Conservation (phyloP, 306 rosid genomes). For the Rosa rugosa region DNA sequence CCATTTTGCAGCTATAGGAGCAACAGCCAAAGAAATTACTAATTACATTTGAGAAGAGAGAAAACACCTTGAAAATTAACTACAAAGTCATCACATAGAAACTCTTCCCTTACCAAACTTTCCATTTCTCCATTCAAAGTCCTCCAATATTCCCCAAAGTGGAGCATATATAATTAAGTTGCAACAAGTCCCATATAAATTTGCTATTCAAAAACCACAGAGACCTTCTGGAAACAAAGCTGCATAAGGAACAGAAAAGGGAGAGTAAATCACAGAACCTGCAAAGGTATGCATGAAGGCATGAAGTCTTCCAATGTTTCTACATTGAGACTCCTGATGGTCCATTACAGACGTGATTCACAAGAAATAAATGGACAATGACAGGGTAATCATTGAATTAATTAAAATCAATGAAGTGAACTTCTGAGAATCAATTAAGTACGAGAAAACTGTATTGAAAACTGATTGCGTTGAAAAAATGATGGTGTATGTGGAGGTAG, state of each 20-base stretch:
- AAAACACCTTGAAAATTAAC: conserved; percentile 67
- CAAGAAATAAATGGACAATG: conserved; percentile 64
- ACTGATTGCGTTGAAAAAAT: conserved; percentile 78
- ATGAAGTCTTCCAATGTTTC: conserved; percentile 30
- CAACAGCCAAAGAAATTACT: conserved; percentile 74
- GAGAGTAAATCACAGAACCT: conserved; percentile 78
- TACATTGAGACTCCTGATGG: conserved; percentile 44
- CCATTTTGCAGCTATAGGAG: conserved; percentile 26
- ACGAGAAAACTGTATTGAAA: conserved; percentile 75
- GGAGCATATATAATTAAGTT: conserved; percentile 49
- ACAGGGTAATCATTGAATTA: conserved; percentile 66
- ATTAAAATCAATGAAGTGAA: conserved; percentile 62
- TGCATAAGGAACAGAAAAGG: conserved; percentile 81
- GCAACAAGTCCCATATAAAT: conserved; percentile 73
- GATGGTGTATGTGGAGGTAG: conserved; percentile 82
- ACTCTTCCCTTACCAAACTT: conserved; percentile 49
- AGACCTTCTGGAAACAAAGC: conserved; percentile 70
- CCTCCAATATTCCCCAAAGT: conserved; percentile 54
- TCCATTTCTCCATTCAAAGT: conserved; percentile 68
- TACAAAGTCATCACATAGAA: conserved; percentile 68
- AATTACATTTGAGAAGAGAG: conserved; percentile 81
- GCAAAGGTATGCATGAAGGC: conserved; percentile 72
- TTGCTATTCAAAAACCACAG: conserved; percentile 81
- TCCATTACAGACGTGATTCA: conserved; percentile 54
- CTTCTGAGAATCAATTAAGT: conserved; percentile 73